Percentiles rank a stretch among this genome's conserved stretches.
Evolutionary conservation across 176 grass and related monocot species (phyloP).

Genomic region (Thinopyrum elongatum): DNA sequence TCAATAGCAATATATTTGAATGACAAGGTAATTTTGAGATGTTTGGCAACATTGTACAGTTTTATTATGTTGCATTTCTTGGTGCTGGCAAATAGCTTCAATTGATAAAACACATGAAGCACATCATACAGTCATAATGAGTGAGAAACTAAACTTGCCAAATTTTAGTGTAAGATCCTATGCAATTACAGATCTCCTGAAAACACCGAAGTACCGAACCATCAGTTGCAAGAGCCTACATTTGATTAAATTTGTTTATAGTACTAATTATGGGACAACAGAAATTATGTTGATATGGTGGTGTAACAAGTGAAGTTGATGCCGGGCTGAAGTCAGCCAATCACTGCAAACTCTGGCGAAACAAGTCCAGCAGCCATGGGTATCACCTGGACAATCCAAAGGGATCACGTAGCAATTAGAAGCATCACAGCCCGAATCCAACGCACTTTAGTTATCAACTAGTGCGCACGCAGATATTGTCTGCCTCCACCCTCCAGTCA

Average conservation of each 20-base stretch:
- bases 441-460: neutral
- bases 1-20: slow-evolving; percentile 78
- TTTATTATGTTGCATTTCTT: neutral
- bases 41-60: neutral
- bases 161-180: slow-evolving; percentile 1
- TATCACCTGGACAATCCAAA: neutral
- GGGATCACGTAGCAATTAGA: neutral
- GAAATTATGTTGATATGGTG: neutral
- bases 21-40: slow-evolving; percentile 69
- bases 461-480: neutral
- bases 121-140: neutral
- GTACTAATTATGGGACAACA: neutral
- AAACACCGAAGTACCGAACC: neutral
- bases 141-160: neutral
- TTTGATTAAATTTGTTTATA: neutral
- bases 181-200: neutral
- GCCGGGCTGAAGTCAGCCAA: neutral
- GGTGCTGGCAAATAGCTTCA: neutral
- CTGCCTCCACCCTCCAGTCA: neutral
- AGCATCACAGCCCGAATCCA: neutral
- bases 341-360: neutral
- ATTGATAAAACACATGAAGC: slow-evolving; percentile 25
- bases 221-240: neutral
- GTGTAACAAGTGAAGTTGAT: neutral
- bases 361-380: neutral